A percentile compares a stretch with the other conserved stretches of the same genome.
Conservation (phyloP, 192 early-diverging fungal genomes). For the Thoreauomyces humboldtii region DNA sequence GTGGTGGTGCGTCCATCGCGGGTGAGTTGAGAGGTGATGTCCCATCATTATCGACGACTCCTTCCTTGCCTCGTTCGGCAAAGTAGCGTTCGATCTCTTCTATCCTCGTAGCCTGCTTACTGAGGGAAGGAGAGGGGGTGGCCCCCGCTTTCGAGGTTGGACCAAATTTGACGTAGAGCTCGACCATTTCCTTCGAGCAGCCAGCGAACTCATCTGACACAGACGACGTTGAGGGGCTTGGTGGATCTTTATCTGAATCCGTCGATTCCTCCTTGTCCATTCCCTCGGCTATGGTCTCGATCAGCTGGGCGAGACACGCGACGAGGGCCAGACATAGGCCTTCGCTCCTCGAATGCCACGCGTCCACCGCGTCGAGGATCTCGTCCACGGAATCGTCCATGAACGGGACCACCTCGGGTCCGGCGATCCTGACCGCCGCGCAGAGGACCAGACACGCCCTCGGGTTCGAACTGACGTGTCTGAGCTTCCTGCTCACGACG, state of each 20-base stretch:
- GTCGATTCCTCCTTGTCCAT: background rate
- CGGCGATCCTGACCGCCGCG: constrained; percentile 29
- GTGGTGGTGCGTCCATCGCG: background rate
- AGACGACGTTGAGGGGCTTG: too few species aligned
- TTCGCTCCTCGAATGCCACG: constrained; percentile 18
- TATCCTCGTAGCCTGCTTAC: background rate
- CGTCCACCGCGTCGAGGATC: constrained; percentile 34
- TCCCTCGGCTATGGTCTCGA: constrained; percentile 12
- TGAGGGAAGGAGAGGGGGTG: background rate
- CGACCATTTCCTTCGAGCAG: constrained; percentile 26
- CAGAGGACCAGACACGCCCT: constrained; percentile 29
- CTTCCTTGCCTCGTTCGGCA: background rate
- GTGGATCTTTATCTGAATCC: background rate
- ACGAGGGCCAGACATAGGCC: constrained; percentile 18
- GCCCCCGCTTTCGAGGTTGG: background rate
- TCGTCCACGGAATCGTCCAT: constrained; percentile 42
- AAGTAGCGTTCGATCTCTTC: constrained; percentile 1
- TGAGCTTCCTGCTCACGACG: constrained; percentile 23
- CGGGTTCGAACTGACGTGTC: constrained; percentile 30
- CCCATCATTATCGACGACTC: too few species aligned
- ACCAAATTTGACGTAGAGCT: constrained; percentile 18
- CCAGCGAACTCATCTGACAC: background rate
- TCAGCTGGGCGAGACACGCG: constrained; percentile 19
- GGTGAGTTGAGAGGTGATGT: too few species aligned
- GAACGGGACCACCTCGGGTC: constrained; percentile 26